Percentiles rank a stretch among this genome's conserved stretches.
phyloP scores from a whole-genome alignment of 208 protist species.

The Sergeia podlipaevii region DNA sequence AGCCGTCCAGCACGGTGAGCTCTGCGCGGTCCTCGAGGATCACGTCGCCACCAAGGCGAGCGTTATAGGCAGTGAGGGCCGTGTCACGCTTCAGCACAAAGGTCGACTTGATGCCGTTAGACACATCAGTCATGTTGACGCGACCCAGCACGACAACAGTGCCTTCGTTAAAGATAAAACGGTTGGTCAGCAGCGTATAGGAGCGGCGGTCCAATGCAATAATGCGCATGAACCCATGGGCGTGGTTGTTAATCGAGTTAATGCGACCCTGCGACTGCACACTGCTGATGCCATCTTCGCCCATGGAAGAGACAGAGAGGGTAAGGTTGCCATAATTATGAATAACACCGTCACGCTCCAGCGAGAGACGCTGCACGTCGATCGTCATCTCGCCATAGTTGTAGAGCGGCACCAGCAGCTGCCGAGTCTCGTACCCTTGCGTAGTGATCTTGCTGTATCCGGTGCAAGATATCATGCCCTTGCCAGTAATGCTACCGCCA shows the following conservation, averaged over 20 bases:
- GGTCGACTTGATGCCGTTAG: slow-evolving; percentile 20
- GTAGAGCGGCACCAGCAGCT: slow-evolving; percentile 48
- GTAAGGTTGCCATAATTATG: slow-evolving; percentile 81
- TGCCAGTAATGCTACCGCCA: slow-evolving; percentile 64
- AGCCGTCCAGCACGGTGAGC: slow-evolving; percentile 38
- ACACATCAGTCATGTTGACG: slow-evolving; percentile 49
- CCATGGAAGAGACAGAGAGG: slow-evolving; percentile 52
- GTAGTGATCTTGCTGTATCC: slow-evolving; percentile 57
- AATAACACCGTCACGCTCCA: slow-evolving; percentile 57
- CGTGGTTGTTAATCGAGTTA: slow-evolving; percentile 61
- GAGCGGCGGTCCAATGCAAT: slow-evolving; percentile 44
- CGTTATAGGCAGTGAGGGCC: slow-evolving; percentile 30
- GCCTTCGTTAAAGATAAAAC: slow-evolving; percentile 49
- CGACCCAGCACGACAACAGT: slow-evolving; percentile 42
- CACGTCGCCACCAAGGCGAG: slow-evolving; percentile 28
- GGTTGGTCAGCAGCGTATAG: slow-evolving; percentile 45
- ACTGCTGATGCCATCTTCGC: slow-evolving; percentile 53
- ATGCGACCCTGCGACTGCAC: slow-evolving; percentile 35
- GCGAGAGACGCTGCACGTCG: slow-evolving; percentile 56
- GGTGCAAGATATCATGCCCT: slow-evolving; percentile 63
- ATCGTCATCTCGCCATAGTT: slow-evolving; percentile 85
- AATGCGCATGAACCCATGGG: slow-evolving; percentile 44
- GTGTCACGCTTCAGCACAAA: slow-evolving; percentile 32
- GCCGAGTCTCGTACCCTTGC: slow-evolving; percentile 58
- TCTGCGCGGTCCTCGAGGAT: slow-evolving; percentile 34